Base-by-base conservation (phyloP, 169 alveolate genomes). In the Plasmodium malariae region DNA sequence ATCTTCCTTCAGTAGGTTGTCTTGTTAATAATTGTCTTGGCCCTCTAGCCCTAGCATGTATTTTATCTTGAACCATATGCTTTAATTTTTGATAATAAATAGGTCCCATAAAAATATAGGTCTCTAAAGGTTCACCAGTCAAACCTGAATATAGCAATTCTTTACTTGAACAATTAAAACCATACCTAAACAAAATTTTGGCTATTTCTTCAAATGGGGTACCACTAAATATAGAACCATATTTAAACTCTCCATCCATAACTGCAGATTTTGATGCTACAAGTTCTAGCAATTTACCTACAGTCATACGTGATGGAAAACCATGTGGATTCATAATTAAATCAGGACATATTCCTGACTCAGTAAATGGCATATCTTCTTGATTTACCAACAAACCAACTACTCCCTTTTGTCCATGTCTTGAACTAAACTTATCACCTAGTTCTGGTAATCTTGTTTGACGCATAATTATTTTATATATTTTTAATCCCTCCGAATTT, bases 351-450 rank as follows among this genome's bases (percentile, higher is more conserved):
- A 99, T 98, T n/a, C 99, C 99, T 63, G 95, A 94, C 91, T 98
- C 99, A 51, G 97, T 96, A 90, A 99, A 99, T 9, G 99, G 99
- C 97, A 98, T 91, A 92, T 98, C 99, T 93, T 98, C 99, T 95
- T 97, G 99, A 45, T 97, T 96, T 43, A 97, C 99, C 34, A 99
- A 98, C 74, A 98, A 94, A n/a, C 99, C 99, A 51, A 99, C 98
- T 12, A 99, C 99, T 17, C 99, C 99, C 93, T 99, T 99, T 92
- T 99, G 99, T 3, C 99, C 99, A 92, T 99, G 99, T 54, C 99
- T 95, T 34, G 99, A 97, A 71, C 98, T 96, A 91, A 98, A 98
- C 90, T 98, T 98, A 94, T 98, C 99, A 26, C 99, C 99, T 19
- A 97, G 92, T 95, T 99, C 99, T 3, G 99, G 99, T 68, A 98